phyloP scores from a whole-genome alignment of 2,329 filamentous ascomycete genomes.

The Fusarium beomiforme region DNA sequence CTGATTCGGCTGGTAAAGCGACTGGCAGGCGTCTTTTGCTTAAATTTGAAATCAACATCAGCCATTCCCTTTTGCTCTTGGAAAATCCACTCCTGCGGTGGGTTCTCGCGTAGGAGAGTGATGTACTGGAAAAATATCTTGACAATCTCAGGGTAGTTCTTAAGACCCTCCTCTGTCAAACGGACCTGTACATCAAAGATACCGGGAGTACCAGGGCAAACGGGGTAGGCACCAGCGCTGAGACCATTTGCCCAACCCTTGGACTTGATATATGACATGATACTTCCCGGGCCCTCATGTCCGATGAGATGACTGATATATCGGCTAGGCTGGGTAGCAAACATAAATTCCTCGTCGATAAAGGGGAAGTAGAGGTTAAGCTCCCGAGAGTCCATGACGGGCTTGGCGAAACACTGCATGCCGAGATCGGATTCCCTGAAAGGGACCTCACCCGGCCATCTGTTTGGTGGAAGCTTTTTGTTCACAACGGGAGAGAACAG shows the following conservation, averaged over 20 bases:
- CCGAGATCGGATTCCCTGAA: constrained; percentile 61
- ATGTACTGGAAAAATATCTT: constrained; percentile 93
- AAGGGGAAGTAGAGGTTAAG: constrained; percentile 86
- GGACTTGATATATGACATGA: constrained; percentile 87
- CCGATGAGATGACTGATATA: constrained; percentile 92
- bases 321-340: constrained; percentile 81
- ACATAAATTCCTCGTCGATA: constrained; percentile 82
- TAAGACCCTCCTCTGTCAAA: constrained; percentile 83
- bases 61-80: constrained; percentile 90
- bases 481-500: constrained; percentile 84
- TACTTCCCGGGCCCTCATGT: constrained; percentile 91
- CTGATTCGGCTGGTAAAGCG: constrained; percentile 88
- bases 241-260: constrained; percentile 91
- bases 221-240: constrained; percentile 76
- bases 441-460: constrained; percentile 63
- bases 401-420: constrained; percentile 86
- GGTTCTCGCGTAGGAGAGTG: constrained; percentile 80
- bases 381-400: constrained; percentile 86
- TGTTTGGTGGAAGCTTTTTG: constrained; percentile 75
- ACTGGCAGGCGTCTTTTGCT: constrained; percentile 89
- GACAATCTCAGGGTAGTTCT: constrained; percentile 82
- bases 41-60: constrained; percentile 95
- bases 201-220: constrained; percentile 80
- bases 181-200: constrained; percentile 83
- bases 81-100: constrained; percentile 92